A percentile compares a stretch with the other conserved stretches of the same genome.
phyloP scores from a whole-genome alignment of 176 grass and related monocot species.

The Areca catechu region DNA sequence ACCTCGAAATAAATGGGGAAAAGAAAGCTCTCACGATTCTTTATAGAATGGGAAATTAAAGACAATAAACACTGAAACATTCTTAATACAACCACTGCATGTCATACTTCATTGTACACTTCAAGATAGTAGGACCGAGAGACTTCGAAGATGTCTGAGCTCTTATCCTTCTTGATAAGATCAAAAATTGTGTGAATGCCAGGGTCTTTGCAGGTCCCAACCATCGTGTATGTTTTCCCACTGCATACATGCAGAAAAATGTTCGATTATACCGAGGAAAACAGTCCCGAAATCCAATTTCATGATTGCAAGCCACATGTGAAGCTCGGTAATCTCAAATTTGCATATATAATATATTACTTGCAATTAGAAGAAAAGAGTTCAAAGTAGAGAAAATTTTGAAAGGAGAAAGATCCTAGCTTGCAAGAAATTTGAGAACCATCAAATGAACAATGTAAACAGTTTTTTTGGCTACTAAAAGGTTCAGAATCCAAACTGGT shows the following conservation, averaged over 20 bases:
- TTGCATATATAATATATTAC: too few species aligned
- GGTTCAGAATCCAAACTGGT: too few species aligned
- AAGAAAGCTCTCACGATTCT: too few species aligned
- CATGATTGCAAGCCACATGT: too few species aligned
- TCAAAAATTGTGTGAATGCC: conserved; percentile 97
- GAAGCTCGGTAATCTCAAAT: too few species aligned
- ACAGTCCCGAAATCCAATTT: too few species aligned
- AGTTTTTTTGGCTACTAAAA: too few species aligned
- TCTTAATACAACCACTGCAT: not conserved
- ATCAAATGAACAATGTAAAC: too few species aligned
- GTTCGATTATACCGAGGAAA: conserved; percentile 12
- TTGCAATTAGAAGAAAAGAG: too few species aligned
- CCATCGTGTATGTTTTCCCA: conserved; percentile 99
- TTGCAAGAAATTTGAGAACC: too few species aligned
- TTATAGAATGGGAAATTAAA: not conserved
- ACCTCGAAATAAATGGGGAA: conserved; percentile 45
- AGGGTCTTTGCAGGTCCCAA: conserved; percentile 73
- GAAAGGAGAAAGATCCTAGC: too few species aligned
- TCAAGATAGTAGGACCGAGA: conserved; percentile 94
- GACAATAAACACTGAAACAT: conserved; percentile 1
- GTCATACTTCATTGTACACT: conserved; percentile 95
- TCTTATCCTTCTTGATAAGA: conserved; percentile 71
- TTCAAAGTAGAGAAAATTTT: too few species aligned
- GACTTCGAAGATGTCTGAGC: conserved; percentile 78
- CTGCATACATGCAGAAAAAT: conserved; percentile 31